Evolutionary conservation across 2,329 filamentous ascomycete species (phyloP).

Genomic region (Cladosporium cucumerinum): DNA sequence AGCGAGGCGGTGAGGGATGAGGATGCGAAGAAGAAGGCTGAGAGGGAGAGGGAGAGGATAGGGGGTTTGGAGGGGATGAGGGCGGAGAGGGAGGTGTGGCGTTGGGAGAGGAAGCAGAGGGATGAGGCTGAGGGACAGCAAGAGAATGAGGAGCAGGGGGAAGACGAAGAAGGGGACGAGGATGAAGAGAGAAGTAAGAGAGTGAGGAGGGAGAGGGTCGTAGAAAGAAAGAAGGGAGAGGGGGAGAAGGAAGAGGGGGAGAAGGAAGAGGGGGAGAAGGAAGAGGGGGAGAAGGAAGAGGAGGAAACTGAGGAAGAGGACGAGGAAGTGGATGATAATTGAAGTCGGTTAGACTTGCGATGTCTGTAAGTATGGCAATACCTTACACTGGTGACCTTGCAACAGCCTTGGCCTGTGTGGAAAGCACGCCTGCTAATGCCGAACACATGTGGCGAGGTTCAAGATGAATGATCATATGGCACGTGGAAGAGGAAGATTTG

Average conservation of each 20-base stretch:
- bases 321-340: background rate
- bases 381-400: background rate
- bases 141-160: background rate
- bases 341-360: background rate
- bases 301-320: background rate
- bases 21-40: background rate
- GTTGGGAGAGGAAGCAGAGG: too few species aligned
- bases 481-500: background rate
- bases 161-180: background rate
- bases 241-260: background rate
- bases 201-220: too few species aligned
- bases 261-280: background rate
- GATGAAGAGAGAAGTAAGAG: too few species aligned
- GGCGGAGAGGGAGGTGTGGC: background rate
- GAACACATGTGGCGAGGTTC: background rate
- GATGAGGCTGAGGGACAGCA: background rate
- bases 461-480: background rate
- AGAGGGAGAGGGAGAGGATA: background rate
- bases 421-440: background rate
- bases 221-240: too few species aligned
- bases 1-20: background rate
- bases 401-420: background rate
- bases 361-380: background rate
- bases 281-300: background rate
- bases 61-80: background rate